These are phyloP conservation scores for Kluyveromyces marxianus DNA, from an alignment of 1,139 yeast genomes.

Conservation along the genomic window DNA sequence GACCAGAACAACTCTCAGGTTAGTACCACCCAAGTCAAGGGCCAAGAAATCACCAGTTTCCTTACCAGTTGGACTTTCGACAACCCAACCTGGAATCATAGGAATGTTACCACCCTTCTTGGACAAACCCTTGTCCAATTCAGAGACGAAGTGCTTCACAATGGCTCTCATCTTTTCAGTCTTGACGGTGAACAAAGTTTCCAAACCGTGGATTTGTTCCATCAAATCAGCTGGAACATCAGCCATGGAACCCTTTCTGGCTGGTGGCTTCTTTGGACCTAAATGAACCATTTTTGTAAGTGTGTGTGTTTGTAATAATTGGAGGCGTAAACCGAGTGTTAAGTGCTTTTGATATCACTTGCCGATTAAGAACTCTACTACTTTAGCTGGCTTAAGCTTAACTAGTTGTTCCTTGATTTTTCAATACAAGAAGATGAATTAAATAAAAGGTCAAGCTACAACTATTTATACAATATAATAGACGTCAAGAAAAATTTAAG, in stretches of 20 bases:
- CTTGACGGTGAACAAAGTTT: conserved; percentile 56
- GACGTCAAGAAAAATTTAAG: too few species aligned
- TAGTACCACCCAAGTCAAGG: conserved; percentile 93
- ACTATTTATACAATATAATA: too few species aligned
- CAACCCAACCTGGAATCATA: conserved; percentile 96
- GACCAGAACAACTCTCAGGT: conserved; percentile 82
- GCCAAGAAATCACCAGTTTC: conserved; percentile 88
- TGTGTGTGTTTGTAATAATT: neutral
- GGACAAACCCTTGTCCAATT: conserved; percentile 73
- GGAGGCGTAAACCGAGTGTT: neutral
- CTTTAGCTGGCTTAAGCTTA: too few species aligned
- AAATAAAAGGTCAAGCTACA: too few species aligned
- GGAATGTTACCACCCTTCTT: conserved; percentile 80
- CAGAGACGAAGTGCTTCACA: conserved; percentile 60
- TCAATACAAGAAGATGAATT: too few species aligned
- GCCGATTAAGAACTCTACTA: too few species aligned
- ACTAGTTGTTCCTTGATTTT: too few species aligned
- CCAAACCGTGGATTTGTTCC: conserved; percentile 51
- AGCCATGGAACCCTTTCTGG: conserved; percentile 72
- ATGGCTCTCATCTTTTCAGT: conserved; percentile 54
- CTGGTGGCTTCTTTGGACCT: conserved; percentile 79
- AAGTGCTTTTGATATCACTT: too few species aligned
- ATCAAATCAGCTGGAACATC: conserved; percentile 63
- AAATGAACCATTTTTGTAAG: conserved; percentile 56
- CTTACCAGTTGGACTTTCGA: conserved; percentile 85